Conservation (phyloP, 2,329 filamentous ascomycete genomes). For the Calonectria ilicicola region DNA sequence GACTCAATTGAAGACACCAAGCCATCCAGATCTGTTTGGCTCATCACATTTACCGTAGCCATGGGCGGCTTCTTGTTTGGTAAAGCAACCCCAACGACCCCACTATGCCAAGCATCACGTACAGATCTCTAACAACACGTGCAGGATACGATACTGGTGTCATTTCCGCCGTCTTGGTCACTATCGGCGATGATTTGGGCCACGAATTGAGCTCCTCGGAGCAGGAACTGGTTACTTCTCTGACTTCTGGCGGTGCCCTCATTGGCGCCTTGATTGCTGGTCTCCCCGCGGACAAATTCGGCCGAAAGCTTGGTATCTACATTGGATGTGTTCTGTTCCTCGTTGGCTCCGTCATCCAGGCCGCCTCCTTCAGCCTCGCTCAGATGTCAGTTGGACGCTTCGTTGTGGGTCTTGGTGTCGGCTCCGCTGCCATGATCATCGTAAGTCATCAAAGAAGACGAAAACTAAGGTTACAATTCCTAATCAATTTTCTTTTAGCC, state of each 20-base stretch:
- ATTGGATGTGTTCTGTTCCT: conserved; percentile 34
- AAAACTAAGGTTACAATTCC: neutral
- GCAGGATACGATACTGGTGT: conserved; percentile 61
- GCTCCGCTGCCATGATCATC: conserved; percentile 59
- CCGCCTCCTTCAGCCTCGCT: conserved; percentile 28
- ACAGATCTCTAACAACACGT: neutral
- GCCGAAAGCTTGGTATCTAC: conserved; percentile 34
- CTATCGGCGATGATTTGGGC: conserved; percentile 44
- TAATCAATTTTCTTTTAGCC: neutral
- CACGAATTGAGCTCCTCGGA: conserved; percentile 37
- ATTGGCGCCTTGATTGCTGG: conserved; percentile 36
- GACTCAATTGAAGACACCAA: conserved; percentile 43
- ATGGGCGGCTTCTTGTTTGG: conserved; percentile 44
- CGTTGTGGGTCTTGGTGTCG: conserved; percentile 61
- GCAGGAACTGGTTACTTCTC: conserved; percentile 62
- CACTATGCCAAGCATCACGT: neutral
- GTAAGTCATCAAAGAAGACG: neutral
- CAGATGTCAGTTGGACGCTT: conserved; percentile 46
- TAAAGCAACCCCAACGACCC: neutral
- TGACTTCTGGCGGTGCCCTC: conserved; percentile 53
- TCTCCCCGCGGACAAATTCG: conserved; percentile 32
- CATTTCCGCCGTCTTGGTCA: conserved; percentile 61
- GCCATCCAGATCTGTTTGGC: conserved; percentile 40
- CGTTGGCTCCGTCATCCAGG: conserved; percentile 31
- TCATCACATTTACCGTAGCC: conserved; percentile 42